Evolutionary conservation across 139 green algal genomes (phyloP), one percentile per base, ranked within the genome.

Genomic region (Closterium sp.): DNA sequence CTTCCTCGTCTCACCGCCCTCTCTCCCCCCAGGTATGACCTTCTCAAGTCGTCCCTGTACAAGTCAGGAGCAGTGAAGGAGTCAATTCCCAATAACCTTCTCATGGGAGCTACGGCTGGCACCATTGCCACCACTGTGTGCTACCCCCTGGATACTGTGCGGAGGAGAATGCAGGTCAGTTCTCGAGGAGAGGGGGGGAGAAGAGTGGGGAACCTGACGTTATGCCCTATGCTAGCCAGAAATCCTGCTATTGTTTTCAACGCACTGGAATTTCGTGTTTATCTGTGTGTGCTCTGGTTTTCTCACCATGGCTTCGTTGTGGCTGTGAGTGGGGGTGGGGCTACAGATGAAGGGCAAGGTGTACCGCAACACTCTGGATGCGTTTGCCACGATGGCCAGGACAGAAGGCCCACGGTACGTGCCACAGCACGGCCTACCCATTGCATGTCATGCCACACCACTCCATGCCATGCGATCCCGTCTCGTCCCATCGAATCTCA

Each of bases 261-360:
- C 8, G 25, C 28, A 30, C 5, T 30, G 3, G 5, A 4, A n/a
- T 84, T 7, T 7, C 8, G 5, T 84, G 69, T 84, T 33, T 84
- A 7, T 84, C 69, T 30, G 69, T 7, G 81, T 85, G 81, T 85
- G 81, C n/a, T 33, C 10, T 85, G 10, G 10, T 85, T 85, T 33
- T 33, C 33, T 89, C 23, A 33, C 5, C 1, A 5, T 89, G 86
- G n/a, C n/a, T n/a, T 76, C 9, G 12, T 7, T 69, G 86, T 34
- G 34, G 9, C 25, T 32, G 23, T 81, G 34, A 12, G 35, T 33
- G 6, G 32, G 34, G 25, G 86, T 6, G 35, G 25, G 28, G 12
- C 21, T 28, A 33, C 88, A 91, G 88, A 98, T 99, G 97, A 96
- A 96, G 92, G 97, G 97, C 1, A 85, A 92, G 9, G 95, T 94